phyloP scores from a whole-genome alignment of 2,329 filamentous ascomycete species.

The Cercospora berteroae region DNA sequence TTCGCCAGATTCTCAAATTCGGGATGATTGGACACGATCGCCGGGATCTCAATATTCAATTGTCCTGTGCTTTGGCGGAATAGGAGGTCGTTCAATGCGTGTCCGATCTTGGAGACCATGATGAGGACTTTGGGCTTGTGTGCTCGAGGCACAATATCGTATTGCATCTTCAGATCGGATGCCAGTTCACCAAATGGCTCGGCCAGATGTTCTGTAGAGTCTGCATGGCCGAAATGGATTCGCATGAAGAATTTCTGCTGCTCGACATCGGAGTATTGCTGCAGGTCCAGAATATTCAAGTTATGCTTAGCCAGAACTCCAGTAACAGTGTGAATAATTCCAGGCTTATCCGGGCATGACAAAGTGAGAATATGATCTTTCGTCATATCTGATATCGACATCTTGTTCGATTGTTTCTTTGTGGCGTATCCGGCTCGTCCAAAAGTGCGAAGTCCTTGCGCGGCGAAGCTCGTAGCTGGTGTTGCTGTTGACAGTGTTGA shows the following conservation, averaged over 20 bases:
- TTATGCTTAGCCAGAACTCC: constrained; percentile 70
- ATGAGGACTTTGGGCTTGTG: constrained; percentile 75
- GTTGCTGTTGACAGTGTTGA: constrained; percentile 8
- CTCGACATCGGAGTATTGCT: constrained; percentile 76
- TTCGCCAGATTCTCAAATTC: constrained; percentile 68
- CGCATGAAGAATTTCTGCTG: constrained; percentile 84
- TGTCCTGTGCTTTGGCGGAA: constrained; percentile 75
- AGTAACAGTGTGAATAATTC: constrained; percentile 82
- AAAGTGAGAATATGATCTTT: constrained; percentile 71
- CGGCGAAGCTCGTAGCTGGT: not conserved
- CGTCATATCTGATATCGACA: constrained; percentile 12
- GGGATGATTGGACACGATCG: constrained; percentile 80
- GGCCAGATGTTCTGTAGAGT: constrained; percentile 50
- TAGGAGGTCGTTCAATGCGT: constrained; percentile 79
- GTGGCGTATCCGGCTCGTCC: constrained; percentile 13
- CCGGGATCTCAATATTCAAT: constrained; percentile 69
- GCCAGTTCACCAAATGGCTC: constrained; percentile 62
- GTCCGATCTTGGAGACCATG: constrained; percentile 87
- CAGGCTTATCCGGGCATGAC: constrained; percentile 79
- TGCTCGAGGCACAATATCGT: constrained; percentile 65
- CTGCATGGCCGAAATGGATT: constrained; percentile 70
- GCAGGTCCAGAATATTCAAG: constrained; percentile 79
- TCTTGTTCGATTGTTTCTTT: not conserved
- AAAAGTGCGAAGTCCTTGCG: constrained; percentile 4
- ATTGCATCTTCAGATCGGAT: constrained; percentile 64